phyloP scores from a whole-genome alignment of 129 eudicot genomes.

The Erigeron canadensis region DNA sequence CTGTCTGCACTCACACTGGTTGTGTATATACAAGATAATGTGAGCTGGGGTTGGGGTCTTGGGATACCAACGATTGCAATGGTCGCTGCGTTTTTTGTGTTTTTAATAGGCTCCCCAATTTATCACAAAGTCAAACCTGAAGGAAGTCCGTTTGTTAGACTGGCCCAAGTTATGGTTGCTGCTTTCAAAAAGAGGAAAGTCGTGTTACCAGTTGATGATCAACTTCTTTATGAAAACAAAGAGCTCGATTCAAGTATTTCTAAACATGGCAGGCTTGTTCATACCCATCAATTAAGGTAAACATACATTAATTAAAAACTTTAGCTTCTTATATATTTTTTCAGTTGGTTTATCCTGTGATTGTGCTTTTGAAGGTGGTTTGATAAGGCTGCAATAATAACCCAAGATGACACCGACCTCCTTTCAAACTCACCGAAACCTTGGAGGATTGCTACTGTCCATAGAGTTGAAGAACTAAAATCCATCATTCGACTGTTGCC shows the following conservation, averaged over 20 bases:
- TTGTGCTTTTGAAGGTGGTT: slow-evolving; percentile 52
- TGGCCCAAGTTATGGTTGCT: slow-evolving; percentile 40
- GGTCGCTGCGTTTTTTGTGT: slow-evolving; percentile 23
- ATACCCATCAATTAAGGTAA: slow-evolving; percentile 37
- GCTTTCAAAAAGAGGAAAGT: slow-evolving; percentile 29
- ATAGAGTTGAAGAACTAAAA: slow-evolving; percentile 75
- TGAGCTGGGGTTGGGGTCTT: slow-evolving; percentile 49
- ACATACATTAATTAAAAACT: not conserved
- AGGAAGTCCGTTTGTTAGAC: slow-evolving; percentile 45
- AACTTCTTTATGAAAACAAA: slow-evolving; percentile 30
- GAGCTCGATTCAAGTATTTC: slow-evolving; percentile 40
- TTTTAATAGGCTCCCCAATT: slow-evolving; percentile 37
- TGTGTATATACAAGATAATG: slow-evolving; percentile 39
- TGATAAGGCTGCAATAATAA: slow-evolving; percentile 62
- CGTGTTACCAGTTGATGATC: slow-evolving; percentile 23
- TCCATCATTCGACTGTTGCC: slow-evolving; percentile 64
- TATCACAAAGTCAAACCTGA: slow-evolving; percentile 30
- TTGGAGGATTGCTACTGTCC: slow-evolving; percentile 74
- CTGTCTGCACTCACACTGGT: slow-evolving; percentile 34
- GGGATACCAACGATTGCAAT: slow-evolving; percentile 42
- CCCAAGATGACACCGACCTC: slow-evolving; percentile 34
- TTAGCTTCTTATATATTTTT: no score
- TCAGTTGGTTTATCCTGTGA: slow-evolving; percentile 1
- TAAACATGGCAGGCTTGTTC: slow-evolving; percentile 36
- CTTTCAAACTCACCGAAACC: slow-evolving; percentile 49